Base-by-base conservation (phyloP, 1,284 basidiomycete genomes). In the Cutaneotrichosporon dermatis region DNA sequence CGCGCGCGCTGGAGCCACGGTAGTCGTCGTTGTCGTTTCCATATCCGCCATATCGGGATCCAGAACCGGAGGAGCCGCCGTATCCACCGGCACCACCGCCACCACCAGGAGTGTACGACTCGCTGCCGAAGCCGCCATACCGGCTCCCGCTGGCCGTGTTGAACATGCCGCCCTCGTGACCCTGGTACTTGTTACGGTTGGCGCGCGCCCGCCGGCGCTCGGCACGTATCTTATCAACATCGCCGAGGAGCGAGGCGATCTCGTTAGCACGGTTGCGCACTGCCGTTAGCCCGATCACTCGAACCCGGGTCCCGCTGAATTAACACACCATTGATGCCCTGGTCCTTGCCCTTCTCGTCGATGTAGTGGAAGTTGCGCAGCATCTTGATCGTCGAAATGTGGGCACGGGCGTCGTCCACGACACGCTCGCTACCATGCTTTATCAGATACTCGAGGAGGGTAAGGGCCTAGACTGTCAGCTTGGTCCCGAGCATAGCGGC, bases 351-450 rank as follows among this genome's bases (percentile, higher is more conserved):
- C 79, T 95, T 96, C 67, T 99, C 95, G 69, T 99, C 96, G 59
- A 97, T 92, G 78, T 97, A 98, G 76, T 99, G 96, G 80, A 99
- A 99, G 73, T 88, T 97, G 62, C 94, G 83, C 8, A 99, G 85
- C 89, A 99, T 98, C 81, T 98, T 98, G 75, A 99, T 86, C 35
- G 94, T 97, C 43, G 90, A 88, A 16, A 98, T 82, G 74, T 99
- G 96, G 1, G 92, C 89, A 59, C 95, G 85, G 3, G 96, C 92
- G 78, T 99, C 95, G 72, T 99, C 95, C 13, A 99, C 92, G 3
- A 99, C 96, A 48, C 96, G 88, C 75, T 99, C 95, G 25, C 91
- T 93, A n/a, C 95, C 96, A 70, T 99, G 90, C 80, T 97, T 99
- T 75, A 98, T 83, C 57, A 99, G 85, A 76, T 97, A 99, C 77